Evolutionary conservation across 1,284 basidiomycete species (phyloP).

Genomic region (Cryptococcus jaspeensis): DNA sequence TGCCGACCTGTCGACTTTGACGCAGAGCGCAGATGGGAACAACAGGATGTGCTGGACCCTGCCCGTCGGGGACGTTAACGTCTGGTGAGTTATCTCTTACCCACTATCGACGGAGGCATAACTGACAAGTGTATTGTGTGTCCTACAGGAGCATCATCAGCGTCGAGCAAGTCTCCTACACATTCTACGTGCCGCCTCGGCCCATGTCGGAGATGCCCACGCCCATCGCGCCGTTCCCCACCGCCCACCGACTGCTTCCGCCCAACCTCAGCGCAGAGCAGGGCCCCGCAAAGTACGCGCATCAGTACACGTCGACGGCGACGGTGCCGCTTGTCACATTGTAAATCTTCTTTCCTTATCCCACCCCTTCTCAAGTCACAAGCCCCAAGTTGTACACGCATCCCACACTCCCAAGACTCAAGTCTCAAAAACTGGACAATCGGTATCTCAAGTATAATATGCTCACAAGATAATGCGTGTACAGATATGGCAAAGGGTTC

Average conservation of each 20-base stretch:
- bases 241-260: constrained; percentile 77
- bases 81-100: constrained; percentile 29
- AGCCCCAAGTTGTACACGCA: constrained; percentile 35
- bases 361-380: background rate
- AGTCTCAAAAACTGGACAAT: too few species aligned
- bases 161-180: constrained; percentile 59
- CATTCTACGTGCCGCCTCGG: constrained; percentile 83
- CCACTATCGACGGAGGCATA: background rate
- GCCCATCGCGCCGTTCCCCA: constrained; percentile 82
- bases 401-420: too few species aligned
- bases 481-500: constrained; percentile 88
- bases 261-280: constrained; percentile 56
- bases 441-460: background rate
- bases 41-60: constrained; percentile 35
- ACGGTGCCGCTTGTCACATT: constrained; percentile 40
- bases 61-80: constrained; percentile 39
- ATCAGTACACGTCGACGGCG: constrained; percentile 37
- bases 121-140: background rate
- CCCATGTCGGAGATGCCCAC: constrained; percentile 54
- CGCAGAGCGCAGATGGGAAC: background rate
- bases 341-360: constrained; percentile 23
- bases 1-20: constrained; percentile 21
- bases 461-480: constrained; percentile 33
- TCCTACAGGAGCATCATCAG: constrained; percentile 45
- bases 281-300: constrained; percentile 26